A percentile compares a stretch with the other conserved stretches of the same genome.
Evolutionary conservation across 257 asterid species (phyloP).

Genomic region (Solanum piurae): DNA sequence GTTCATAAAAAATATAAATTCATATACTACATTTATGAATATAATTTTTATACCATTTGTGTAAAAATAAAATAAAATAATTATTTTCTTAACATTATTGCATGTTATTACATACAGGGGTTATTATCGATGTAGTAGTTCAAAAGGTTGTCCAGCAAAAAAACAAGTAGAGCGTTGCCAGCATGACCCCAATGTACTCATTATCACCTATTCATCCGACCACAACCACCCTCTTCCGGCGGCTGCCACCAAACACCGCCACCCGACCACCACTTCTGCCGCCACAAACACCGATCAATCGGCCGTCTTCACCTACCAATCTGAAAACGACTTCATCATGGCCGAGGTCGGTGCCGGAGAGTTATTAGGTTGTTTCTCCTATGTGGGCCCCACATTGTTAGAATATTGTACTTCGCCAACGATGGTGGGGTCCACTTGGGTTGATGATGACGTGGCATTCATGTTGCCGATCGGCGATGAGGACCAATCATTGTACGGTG

Average conservation of each 20-base stretch:
- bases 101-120: background rate
- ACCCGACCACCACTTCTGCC: background rate
- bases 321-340: constrained; percentile 14
- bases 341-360: constrained; percentile 24
- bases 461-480: constrained; percentile 52
- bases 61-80: background rate
- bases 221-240: constrained; percentile 43
- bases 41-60: background rate
- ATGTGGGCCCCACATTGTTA: constrained; percentile 37
- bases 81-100: too few species aligned
- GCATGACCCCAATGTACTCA: constrained; percentile 55
- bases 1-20: too few species aligned
- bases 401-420: constrained; percentile 7
- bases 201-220: constrained; percentile 49
- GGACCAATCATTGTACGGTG: constrained; percentile 57
- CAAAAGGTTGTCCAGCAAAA: background rate
- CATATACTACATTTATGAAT: background rate
- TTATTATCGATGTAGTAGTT: background rate
- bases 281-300: background rate
- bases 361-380: constrained; percentile 51
- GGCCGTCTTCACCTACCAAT: constrained; percentile 14
- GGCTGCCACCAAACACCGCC: constrained; percentile 1
- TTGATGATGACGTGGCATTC: constrained; percentile 23
- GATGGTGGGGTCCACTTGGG: constrained; percentile 43
- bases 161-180: constrained; percentile 14